Conservation (phyloP, 2,329 filamentous ascomycete species). For the Botrytis tulipae region DNA sequence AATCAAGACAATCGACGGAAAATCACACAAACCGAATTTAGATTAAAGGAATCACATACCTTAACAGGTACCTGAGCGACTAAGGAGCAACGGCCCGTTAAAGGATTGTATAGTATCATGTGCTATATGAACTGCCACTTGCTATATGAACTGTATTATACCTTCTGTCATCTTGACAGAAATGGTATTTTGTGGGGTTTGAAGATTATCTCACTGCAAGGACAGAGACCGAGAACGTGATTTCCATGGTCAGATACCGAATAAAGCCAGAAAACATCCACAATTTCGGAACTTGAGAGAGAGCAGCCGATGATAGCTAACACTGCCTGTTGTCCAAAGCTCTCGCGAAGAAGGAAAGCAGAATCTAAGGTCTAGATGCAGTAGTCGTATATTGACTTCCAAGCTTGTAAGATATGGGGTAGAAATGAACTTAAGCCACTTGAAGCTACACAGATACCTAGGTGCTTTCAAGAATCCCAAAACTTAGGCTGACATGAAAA, state of each 20-base stretch:
- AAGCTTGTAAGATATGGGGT: background rate
- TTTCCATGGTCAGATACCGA: background rate
- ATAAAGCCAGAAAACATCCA: background rate
- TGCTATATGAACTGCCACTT: slow-evolving; percentile 18
- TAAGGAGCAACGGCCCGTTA: slow-evolving; percentile 20
- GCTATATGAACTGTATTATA: slow-evolving; percentile 1
- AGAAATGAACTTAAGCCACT: background rate
- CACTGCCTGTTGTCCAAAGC: background rate
- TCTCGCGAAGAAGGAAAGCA: background rate
- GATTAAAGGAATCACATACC: slow-evolving; percentile 8
- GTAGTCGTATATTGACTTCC: background rate
- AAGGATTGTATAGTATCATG: slow-evolving; percentile 14
- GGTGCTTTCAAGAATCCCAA: background rate
- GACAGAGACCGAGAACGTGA: background rate
- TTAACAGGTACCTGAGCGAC: background rate
- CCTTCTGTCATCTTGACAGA: background rate
- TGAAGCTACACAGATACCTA: background rate
- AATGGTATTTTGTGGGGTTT: background rate
- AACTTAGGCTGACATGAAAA: background rate
- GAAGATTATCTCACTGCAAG: background rate
- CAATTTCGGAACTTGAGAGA: background rate
- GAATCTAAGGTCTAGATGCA: background rate
- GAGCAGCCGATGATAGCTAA: background rate
- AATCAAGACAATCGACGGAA: slow-evolving; percentile 1
- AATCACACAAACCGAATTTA: background rate